A percentile compares a stretch with the other conserved stretches of the same genome.
These are phyloP conservation scores for Zygotorulaspora sp. DNA, from an alignment of 805 yeast species.

Conservation along the genomic window DNA sequence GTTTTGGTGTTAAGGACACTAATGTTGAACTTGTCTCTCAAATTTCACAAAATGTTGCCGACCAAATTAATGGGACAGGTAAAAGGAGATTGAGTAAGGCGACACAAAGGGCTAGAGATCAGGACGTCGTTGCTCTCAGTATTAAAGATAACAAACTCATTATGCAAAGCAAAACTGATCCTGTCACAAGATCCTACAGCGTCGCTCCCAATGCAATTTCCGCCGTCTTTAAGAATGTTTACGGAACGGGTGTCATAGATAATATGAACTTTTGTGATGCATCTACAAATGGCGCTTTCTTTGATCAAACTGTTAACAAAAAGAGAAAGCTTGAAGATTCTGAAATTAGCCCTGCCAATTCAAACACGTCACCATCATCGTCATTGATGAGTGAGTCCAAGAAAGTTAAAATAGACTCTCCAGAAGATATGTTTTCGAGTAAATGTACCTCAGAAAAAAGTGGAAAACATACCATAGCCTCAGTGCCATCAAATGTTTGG, in stretches of 20 bases:
- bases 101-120: conserved; percentile 32
- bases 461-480: conserved; percentile 4
- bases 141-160: conserved; percentile 27
- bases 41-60: conserved; percentile 27
- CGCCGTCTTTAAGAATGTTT: conserved; percentile 23
- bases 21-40: conserved; percentile 24
- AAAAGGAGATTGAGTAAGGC: conserved; percentile 32
- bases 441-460: conserved; percentile 10
- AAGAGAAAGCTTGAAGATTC: conserved; percentile 30
- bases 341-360: conserved; percentile 23
- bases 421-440: conserved; percentile 31
- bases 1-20: conserved; percentile 31
- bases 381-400: conserved; percentile 34
- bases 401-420: conserved; percentile 33
- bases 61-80: conserved; percentile 33
- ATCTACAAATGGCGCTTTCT: conserved; percentile 5
- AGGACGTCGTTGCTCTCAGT: conserved; percentile 26
- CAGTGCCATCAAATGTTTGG: conserved; percentile 24
- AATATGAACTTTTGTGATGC: conserved; percentile 17
- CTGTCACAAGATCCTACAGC: conserved; percentile 13
- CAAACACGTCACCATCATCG: conserved; percentile 25
- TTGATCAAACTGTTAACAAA: conserved; percentile 11
- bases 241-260: conserved; percentile 18
- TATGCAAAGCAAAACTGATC: conserved; percentile 27
- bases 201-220: conserved; percentile 24